Conservation (phyloP, 805 yeast genomes). For the Myxozyma lipomycoides region DNA sequence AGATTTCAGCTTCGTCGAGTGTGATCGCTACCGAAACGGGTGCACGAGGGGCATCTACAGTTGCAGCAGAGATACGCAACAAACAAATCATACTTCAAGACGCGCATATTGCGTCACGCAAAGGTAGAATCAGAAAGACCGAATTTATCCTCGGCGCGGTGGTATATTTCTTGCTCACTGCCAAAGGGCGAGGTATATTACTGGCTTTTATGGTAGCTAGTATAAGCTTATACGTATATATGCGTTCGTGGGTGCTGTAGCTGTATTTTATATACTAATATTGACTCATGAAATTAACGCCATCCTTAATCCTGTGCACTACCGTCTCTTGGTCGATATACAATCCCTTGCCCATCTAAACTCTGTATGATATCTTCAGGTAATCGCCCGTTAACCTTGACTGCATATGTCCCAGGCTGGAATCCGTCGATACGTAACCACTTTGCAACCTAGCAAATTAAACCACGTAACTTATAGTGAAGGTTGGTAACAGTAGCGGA, state of each 20-base stretch:
- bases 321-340: conserved; percentile 94
- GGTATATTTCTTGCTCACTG: conserved; percentile 10
- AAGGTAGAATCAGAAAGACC: conserved; percentile 8
- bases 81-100: conserved; percentile 18
- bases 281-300: neutral
- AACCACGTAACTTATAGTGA: conserved; percentile 1
- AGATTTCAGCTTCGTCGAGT: conserved; percentile 7
- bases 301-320: conserved; percentile 44
- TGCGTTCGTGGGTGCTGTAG: neutral
- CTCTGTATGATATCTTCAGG: conserved; percentile 81
- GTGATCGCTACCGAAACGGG: neutral
- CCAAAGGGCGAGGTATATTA: conserved; percentile 7
- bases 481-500: neutral
- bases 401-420: conserved; percentile 84
- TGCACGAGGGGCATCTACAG: neutral
- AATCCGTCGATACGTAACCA: conserved; percentile 91
- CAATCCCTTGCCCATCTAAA: conserved; percentile 67
- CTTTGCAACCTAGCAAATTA: conserved; percentile 52
- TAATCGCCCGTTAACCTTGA: conserved; percentile 83
- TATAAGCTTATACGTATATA: conserved; percentile 7
- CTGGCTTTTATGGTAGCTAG: conserved; percentile 5
- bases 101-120: conserved; percentile 17
- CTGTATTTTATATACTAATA: neutral
- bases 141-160: conserved; percentile 10
- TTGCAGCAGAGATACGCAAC: conserved; percentile 5